Conservation (phyloP, 2,329 filamentous ascomycete species). For the Triangularia verruculosa region DNA sequence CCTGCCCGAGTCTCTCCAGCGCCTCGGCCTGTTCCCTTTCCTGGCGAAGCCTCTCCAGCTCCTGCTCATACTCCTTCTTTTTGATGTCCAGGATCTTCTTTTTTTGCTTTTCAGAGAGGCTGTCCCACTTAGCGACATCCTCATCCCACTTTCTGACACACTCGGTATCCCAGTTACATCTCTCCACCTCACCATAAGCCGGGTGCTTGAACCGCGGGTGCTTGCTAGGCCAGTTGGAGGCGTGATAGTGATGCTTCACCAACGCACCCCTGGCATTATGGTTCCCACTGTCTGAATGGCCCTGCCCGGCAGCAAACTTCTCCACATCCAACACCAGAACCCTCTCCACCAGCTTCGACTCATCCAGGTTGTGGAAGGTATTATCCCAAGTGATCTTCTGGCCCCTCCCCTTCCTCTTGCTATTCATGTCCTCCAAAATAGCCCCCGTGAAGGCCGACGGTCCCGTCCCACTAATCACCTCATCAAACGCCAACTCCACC, state of each 20-base stretch:
- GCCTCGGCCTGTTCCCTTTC: conserved; percentile 23
- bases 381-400: conserved; percentile 57
- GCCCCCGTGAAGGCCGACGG: conserved; percentile 67
- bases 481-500: conserved; percentile 65
- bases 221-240: conserved; percentile 65
- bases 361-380: conserved; percentile 60
- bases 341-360: conserved; percentile 62
- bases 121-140: conserved; percentile 59
- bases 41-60: conserved; percentile 26
- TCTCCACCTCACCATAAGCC: conserved; percentile 66
- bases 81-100: conserved; percentile 43
- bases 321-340: conserved; percentile 68
- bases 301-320: conserved; percentile 69
- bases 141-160: conserved; percentile 66
- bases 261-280: conserved; percentile 64
- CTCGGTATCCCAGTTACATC: conserved; percentile 65
- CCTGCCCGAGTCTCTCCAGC: conserved; percentile 35
- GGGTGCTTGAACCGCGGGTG: conserved; percentile 67
- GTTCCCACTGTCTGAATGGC: conserved; percentile 69
- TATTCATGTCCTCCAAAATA: conserved; percentile 62
- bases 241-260: conserved; percentile 73
- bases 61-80: conserved; percentile 32
- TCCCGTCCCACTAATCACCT: conserved; percentile 68
- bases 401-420: conserved; percentile 31
- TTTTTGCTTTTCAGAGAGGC: conserved; percentile 57